Evolutionary conservation across 1,284 basidiomycete genomes (phyloP).

Genomic region (Apiotrichum domesticum): DNA sequence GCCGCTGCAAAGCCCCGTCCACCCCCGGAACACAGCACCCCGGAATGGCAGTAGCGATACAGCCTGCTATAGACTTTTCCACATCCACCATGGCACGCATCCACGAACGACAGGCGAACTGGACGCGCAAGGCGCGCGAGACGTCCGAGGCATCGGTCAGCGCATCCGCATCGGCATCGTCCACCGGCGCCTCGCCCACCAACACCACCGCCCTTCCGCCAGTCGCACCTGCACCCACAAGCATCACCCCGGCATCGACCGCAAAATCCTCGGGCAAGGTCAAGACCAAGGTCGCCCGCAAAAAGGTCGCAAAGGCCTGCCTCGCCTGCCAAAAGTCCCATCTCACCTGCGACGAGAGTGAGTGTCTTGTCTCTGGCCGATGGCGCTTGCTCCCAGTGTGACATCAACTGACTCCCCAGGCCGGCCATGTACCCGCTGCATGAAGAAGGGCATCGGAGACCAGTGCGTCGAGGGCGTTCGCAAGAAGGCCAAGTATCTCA

Average conservation of each 20-base stretch:
- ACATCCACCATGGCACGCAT: constrained; percentile 6
- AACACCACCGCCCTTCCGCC: background rate
- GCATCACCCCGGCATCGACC: background rate
- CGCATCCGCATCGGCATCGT: constrained; percentile 7
- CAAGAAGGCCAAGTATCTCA: constrained; percentile 95
- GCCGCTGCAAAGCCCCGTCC: no score
- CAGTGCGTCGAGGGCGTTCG: constrained; percentile 89
- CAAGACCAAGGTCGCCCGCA: constrained; percentile 55
- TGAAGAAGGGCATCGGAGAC: constrained; percentile 83
- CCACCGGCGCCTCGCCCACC: background rate
- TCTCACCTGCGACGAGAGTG: constrained; percentile 94
- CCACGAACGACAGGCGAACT: constrained; percentile 7
- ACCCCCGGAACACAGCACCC: no score
- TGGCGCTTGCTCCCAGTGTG: background rate
- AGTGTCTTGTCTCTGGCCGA: constrained; percentile 23
- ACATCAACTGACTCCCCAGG: constrained; percentile 56
- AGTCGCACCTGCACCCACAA: background rate
- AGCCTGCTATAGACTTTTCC: background rate
- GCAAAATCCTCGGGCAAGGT: background rate
- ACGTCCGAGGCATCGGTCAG: constrained; percentile 7
- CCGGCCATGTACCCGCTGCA: constrained; percentile 88
- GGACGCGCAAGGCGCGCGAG: constrained; percentile 8
- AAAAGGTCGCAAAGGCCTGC: constrained; percentile 59
- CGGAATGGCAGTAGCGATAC: no score
- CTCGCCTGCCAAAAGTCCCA: constrained; percentile 90